Percentiles rank a stretch among this genome's conserved stretches.
Evolutionary conservation across 441 rosid genomes (phyloP).

Genomic region (Populus hybrid): DNA sequence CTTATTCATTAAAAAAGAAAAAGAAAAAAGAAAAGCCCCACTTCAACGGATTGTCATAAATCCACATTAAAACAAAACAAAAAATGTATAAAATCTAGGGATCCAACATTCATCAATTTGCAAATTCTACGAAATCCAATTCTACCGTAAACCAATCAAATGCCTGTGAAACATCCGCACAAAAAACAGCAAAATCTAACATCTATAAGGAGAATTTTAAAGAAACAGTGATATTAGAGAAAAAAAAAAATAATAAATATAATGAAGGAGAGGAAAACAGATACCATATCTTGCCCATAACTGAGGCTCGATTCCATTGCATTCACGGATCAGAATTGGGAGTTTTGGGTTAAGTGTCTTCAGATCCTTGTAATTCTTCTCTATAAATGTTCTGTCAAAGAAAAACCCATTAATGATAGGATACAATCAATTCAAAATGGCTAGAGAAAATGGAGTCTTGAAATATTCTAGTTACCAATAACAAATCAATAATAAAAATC

Average conservation of each 20-base stretch:
- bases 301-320: slow-evolving; percentile 73
- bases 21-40: neutral
- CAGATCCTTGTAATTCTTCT: slow-evolving; percentile 79
- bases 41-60: neutral
- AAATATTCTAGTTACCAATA: neutral
- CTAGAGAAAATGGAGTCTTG: neutral
- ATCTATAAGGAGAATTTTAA: neutral
- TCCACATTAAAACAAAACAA: neutral
- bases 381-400: slow-evolving; percentile 58
- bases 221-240: neutral
- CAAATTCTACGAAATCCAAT: neutral
- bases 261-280: neutral
- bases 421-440: neutral
- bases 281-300: slow-evolving; percentile 95
- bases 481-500: neutral
- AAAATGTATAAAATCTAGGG: neutral
- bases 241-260: neutral
- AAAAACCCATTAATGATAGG: neutral
- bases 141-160: neutral
- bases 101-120: neutral
- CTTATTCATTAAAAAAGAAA: neutral
- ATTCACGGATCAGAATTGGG: slow-evolving; percentile 82
- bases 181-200: neutral
- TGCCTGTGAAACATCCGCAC: neutral
- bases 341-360: slow-evolving; percentile 84